These are phyloP conservation scores for Solanum chacoense DNA, from an alignment of 305 asterid genomes.

Conservation along the genomic window DNA sequence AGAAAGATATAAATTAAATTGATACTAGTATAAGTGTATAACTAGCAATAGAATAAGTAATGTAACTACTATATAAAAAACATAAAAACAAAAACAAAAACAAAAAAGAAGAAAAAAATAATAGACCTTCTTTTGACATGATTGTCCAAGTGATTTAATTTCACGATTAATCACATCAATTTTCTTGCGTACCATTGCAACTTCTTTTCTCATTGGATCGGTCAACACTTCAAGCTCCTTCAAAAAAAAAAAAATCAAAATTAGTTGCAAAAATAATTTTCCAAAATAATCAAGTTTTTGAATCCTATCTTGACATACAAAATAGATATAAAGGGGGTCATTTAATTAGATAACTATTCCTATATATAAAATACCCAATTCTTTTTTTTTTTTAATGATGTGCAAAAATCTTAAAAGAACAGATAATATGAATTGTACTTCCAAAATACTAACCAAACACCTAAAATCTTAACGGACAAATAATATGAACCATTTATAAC, in stretches of 20 bases:
- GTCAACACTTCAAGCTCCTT: slow-evolving; percentile 78
- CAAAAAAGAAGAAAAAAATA: neutral
- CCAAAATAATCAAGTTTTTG: neutral
- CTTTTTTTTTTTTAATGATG: too few relatives aligned
- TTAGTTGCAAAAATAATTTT: neutral
- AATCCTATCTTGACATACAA: neutral
- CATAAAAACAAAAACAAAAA: too few relatives aligned
- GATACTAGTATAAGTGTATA: neutral
- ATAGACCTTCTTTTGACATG: slow-evolving; percentile 74
- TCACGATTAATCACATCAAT: slow-evolving; percentile 63
- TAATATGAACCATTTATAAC: slow-evolving; percentile 10
- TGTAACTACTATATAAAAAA: neutral
- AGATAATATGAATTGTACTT: too few relatives aligned
- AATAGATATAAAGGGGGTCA: neutral
- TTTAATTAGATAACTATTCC: too few relatives aligned
- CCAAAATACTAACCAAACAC: neutral
- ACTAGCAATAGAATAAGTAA: neutral
- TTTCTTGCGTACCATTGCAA: slow-evolving; percentile 51
- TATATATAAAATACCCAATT: too few relatives aligned
- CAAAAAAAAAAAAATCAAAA: neutral
- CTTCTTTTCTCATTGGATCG: slow-evolving; percentile 87
- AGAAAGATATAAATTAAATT: neutral
- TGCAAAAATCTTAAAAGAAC: too few relatives aligned
- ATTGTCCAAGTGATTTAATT: slow-evolving; percentile 63
- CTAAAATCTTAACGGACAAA: neutral